phyloP scores from a whole-genome alignment of 768 basidiomycete genomes.

The Lepiota subincarnata region DNA sequence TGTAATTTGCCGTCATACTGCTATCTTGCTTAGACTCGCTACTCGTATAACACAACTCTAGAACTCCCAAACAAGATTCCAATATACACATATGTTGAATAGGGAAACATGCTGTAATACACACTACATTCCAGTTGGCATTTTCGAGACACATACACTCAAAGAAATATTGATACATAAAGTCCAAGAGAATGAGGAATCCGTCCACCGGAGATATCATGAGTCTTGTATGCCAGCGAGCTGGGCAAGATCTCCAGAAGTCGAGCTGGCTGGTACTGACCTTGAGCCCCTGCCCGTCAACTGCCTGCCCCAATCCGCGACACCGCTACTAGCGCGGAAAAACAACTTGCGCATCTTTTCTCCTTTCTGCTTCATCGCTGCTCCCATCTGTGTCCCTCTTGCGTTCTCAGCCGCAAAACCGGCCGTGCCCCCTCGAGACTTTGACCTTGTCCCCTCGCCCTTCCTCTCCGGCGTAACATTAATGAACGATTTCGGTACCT shows the following conservation, averaged over 20 bases:
- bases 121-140: background rate
- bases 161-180: background rate
- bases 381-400: background rate
- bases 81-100: background rate
- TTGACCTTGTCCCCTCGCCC: background rate
- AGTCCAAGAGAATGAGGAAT: background rate
- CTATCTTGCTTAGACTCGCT: background rate
- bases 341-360: constrained; percentile 22
- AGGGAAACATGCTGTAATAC: background rate
- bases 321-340: constrained; percentile 20
- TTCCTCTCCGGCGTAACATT: constrained; percentile 30
- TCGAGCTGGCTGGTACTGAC: background rate
- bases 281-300: constrained; percentile 12
- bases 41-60: background rate
- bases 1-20: background rate
- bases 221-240: background rate
- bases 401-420: background rate
- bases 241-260: background rate
- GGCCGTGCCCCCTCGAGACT: background rate
- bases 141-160: background rate
- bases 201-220: background rate
- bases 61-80: background rate
- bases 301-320: constrained; percentile 23
- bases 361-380: constrained; percentile 14
- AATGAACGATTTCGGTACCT: constrained; percentile 31